Evolutionary conservation across 345 rosid species (phyloP).

Genomic region (Gossypium thurberi): DNA sequence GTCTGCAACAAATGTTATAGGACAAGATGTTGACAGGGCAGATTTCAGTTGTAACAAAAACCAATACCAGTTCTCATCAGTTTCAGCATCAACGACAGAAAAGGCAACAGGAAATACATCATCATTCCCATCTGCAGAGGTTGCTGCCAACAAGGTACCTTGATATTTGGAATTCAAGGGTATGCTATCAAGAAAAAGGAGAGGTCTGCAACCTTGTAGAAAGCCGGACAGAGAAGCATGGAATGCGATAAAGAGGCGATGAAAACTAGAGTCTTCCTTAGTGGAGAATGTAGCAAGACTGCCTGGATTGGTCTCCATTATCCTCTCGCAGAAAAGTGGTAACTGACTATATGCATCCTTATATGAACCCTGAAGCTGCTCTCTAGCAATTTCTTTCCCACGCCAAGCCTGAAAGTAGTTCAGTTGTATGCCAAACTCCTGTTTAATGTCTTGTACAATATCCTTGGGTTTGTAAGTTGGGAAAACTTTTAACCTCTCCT

Average conservation of each 20-base stretch:
- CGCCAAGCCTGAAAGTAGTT: conserved; percentile 97
- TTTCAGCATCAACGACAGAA: conserved; percentile 77
- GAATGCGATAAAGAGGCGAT: conserved; percentile 80
- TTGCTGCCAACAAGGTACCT: conserved; percentile 76
- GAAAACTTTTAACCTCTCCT: conserved; percentile 73
- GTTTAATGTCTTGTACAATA: conserved; percentile 75
- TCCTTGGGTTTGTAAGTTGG: conserved; percentile 94
- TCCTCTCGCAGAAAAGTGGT: conserved; percentile 73
- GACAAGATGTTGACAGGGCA: conserved; percentile 50
- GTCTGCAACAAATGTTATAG: conserved; percentile 79
- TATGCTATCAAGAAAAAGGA: conserved; percentile 81
- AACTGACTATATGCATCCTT: conserved; percentile 83
- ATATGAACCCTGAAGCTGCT: conserved; percentile 92
- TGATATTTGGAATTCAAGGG: conserved; percentile 86
- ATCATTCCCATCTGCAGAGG: conserved; percentile 82
- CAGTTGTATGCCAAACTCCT: conserved; percentile 80
- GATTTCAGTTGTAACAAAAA: conserved; percentile 72
- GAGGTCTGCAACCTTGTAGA: conserved; percentile 75
- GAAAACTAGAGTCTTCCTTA: conserved; percentile 90
- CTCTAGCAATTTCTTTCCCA: conserved; percentile 92
- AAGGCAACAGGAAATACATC: conserved; percentile 80
- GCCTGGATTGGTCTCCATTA: conserved; percentile 79
- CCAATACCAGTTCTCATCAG: conserved; percentile 86
- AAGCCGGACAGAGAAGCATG: conserved; percentile 78
- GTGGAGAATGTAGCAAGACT: conserved; percentile 77